These are phyloP conservation scores for Brasilioporus rufonigricans DNA, from an alignment of 768 basidiomycete genomes.

Conservation along the genomic window DNA sequence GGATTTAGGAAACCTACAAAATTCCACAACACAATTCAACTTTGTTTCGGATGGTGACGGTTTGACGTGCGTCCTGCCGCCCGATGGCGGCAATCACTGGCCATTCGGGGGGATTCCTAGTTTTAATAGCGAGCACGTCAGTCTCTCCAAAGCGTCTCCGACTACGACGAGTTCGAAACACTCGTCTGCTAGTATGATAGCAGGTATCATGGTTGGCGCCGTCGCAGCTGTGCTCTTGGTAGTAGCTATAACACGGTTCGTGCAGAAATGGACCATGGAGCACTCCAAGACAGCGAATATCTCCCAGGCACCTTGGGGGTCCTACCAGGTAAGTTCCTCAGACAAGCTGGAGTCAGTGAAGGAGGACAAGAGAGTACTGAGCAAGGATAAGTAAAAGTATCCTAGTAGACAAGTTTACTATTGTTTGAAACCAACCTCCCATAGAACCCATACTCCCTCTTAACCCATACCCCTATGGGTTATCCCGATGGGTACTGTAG, in stretches of 20 bases:
- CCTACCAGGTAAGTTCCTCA: slow-evolving; percentile 18
- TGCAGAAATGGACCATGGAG: slow-evolving; percentile 47
- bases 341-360: neutral
- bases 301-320: slow-evolving; percentile 19
- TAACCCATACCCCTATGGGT: too few relatives aligned
- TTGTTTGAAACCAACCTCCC: too few relatives aligned
- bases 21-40: slow-evolving; percentile 47
- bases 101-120: slow-evolving; percentile 58
- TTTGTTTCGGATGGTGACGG: slow-evolving; percentile 58
- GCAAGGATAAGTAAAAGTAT: too few relatives aligned
- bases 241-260: slow-evolving; percentile 41
- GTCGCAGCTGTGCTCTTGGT: slow-evolving; percentile 44
- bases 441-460: too few relatives aligned
- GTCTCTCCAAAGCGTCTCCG: slow-evolving; percentile 11
- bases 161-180: slow-evolving; percentile 11
- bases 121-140: slow-evolving; percentile 26
- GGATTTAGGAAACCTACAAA: slow-evolving; percentile 40
- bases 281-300: slow-evolving; percentile 27
- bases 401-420: too few relatives aligned
- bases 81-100: slow-evolving; percentile 68
- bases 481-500: too few relatives aligned
- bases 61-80: slow-evolving; percentile 67
- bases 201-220: slow-evolving; percentile 52
- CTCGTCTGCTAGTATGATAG: slow-evolving; percentile 30
- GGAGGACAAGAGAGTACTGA: too few relatives aligned